Conservation (phyloP, 768 basidiomycete genomes). For the Phylloporus sp. region DNA sequence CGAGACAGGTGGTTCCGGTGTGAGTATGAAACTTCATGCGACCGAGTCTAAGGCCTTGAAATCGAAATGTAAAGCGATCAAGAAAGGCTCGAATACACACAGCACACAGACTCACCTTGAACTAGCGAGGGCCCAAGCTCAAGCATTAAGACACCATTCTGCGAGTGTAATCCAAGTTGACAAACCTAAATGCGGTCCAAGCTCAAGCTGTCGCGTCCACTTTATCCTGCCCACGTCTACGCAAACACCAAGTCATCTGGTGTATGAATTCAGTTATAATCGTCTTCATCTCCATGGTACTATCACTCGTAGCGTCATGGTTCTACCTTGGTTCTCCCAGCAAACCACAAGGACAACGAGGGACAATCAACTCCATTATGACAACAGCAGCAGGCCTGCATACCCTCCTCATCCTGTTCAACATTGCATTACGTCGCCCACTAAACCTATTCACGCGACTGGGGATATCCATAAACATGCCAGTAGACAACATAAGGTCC, state of each 20-base stretch:
- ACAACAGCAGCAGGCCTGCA: slow-evolving; percentile 13
- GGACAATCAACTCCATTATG: slow-evolving; percentile 3
- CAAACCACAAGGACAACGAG: slow-evolving; percentile 1
- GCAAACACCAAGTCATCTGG: too few relatives aligned
- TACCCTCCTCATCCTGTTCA: slow-evolving; percentile 14
- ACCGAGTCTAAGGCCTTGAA: too few relatives aligned
- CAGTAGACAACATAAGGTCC: slow-evolving; percentile 49
- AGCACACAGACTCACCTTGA: too few relatives aligned
- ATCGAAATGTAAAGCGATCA: too few relatives aligned
- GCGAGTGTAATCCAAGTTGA: too few relatives aligned
- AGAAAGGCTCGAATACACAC: too few relatives aligned
- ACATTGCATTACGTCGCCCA: slow-evolving; percentile 35
- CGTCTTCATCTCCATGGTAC: slow-evolving; percentile 9
- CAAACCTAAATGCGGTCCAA: not conserved
- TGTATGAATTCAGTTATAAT: not conserved
- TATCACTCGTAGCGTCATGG: slow-evolving; percentile 17
- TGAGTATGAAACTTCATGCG: too few relatives aligned
- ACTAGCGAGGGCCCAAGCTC: too few relatives aligned
- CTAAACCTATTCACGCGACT: slow-evolving; percentile 60
- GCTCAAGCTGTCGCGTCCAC: too few relatives aligned
- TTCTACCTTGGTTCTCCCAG: slow-evolving; percentile 12
- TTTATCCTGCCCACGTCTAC: too few relatives aligned
- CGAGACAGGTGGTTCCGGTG: too few relatives aligned
- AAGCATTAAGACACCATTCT: too few relatives aligned
- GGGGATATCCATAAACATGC: slow-evolving; percentile 50